Conservation (phyloP, 176 grass and related monocot species). For the Cymbopogon citratus region DNA sequence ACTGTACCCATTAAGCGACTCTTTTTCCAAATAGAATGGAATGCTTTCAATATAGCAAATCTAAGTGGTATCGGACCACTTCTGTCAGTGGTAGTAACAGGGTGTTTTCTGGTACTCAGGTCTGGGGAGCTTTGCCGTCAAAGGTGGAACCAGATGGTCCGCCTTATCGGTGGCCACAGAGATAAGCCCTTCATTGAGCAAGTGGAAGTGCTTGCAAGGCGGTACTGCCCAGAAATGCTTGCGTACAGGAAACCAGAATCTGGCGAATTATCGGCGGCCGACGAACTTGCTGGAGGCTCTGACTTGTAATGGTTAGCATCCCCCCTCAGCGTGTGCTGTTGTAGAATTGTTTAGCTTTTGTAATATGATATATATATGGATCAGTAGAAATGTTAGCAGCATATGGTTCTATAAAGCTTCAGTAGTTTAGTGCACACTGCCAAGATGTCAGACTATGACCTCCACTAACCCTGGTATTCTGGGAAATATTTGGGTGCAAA, state of each 20-base stretch:
- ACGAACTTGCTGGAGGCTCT: neutral
- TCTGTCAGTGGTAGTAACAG: neutral
- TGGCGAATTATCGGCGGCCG: neutral
- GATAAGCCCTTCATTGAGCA: slow-evolving; percentile 74
- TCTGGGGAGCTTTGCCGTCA: slow-evolving; percentile 56
- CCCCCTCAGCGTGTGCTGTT: neutral
- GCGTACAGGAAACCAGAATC: slow-evolving; percentile 40
- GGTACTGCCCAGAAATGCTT: slow-evolving; percentile 65
- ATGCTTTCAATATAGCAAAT: neutral
- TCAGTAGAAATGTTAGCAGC: neutral
- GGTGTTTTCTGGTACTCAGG: slow-evolving; percentile 24
- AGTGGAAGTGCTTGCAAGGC: slow-evolving; percentile 50
- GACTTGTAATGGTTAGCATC: neutral
- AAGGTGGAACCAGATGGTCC: slow-evolving; percentile 75
- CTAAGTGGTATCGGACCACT: neutral
- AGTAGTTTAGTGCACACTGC: neutral
- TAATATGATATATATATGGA: neutral
- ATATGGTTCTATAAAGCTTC: neutral
- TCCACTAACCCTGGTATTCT: neutral
- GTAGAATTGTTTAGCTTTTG: neutral
- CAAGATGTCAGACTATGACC: neutral
- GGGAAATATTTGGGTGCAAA: too few relatives aligned
- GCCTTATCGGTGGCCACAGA: slow-evolving; percentile 41
- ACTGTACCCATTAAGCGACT: neutral
- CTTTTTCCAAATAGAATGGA: neutral